Conservation (phyloP, 2,329 filamentous ascomycete species). For the Raffaelea albimanens region DNA sequence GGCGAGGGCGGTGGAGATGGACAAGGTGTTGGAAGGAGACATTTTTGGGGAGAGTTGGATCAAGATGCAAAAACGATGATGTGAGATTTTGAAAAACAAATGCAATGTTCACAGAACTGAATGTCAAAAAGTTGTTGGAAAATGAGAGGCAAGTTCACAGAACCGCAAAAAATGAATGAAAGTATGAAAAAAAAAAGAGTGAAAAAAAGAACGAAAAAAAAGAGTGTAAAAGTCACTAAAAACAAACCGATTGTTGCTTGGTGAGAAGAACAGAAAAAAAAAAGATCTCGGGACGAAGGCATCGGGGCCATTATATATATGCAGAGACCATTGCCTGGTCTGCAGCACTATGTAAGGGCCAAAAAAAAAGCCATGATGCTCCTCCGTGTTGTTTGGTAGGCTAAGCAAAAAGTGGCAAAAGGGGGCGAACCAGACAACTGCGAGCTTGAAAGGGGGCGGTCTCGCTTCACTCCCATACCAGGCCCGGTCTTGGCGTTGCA, state of each 20-base stretch:
- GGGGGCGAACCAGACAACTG: not conserved
- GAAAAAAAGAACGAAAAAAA: slow-evolving; percentile 1
- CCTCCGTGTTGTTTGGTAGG: no score
- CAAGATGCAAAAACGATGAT: slow-evolving; percentile 2
- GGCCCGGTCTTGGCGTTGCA: not conserved
- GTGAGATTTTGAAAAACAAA: not conserved
- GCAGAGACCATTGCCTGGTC: not conserved
- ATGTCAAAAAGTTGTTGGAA: not conserved
- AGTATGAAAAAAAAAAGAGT: slow-evolving; percentile 2
- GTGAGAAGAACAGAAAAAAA: slow-evolving; percentile 2
- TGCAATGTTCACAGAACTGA: slow-evolving; percentile 9
- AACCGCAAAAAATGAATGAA: slow-evolving; percentile 11
- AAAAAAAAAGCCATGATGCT: no score
- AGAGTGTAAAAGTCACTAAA: not conserved
- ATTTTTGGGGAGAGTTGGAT: slow-evolving; percentile 4
- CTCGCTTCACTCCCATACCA: not conserved
- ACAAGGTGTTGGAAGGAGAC: slow-evolving; percentile 19
- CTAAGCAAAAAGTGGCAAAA: no score
- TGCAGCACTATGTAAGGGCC: no score
- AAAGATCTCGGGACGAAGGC: not conserved
- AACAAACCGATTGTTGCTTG: slow-evolving; percentile 9
- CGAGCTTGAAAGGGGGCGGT: not conserved
- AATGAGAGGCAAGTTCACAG: slow-evolving; percentile 10
- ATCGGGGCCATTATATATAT: no score
- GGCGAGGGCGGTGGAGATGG: slow-evolving; percentile 26